Evolutionary conservation across 805 yeast genomes (phyloP).

Genomic region (Lipomyces oligophaga): DNA sequence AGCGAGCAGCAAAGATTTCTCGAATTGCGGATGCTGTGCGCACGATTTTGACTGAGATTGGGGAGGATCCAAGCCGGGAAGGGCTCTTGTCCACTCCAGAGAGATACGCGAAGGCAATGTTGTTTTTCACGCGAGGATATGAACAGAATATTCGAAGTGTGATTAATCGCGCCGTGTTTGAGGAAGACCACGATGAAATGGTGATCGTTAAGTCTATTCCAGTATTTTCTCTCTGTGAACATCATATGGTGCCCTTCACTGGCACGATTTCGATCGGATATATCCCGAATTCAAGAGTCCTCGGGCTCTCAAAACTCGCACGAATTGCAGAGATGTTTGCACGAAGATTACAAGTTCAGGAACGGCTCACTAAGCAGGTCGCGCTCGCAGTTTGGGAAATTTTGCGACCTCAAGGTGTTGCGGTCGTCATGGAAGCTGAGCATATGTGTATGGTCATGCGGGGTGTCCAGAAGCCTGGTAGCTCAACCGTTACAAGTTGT

Average conservation of each 20-base stretch:
- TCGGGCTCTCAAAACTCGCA: slow-evolving; percentile 90
- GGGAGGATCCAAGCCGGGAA: slow-evolving; percentile 85
- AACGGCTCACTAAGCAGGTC: slow-evolving; percentile 91
- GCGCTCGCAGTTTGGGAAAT: slow-evolving; percentile 94
- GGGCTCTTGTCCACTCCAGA: slow-evolving; percentile 93
- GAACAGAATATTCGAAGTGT: slow-evolving; percentile 91
- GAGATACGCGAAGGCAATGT: slow-evolving; percentile 93
- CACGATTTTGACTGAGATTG: slow-evolving; percentile 68
- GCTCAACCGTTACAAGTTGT: slow-evolving; percentile 89
- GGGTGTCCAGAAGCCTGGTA: slow-evolving; percentile 94
- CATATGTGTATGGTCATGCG: slow-evolving; percentile 99
- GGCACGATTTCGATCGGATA: slow-evolving; percentile 98
- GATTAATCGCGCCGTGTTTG: slow-evolving; percentile 91
- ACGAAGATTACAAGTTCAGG: slow-evolving; percentile 96
- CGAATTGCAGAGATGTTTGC: slow-evolving; percentile 96
- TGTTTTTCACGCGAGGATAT: slow-evolving; percentile 92
- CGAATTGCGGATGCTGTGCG: slow-evolving; percentile 84
- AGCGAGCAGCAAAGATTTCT: slow-evolving; percentile 58
- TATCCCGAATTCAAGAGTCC: slow-evolving; percentile 88
- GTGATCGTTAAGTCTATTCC: slow-evolving; percentile 95
- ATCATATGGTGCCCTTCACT: slow-evolving; percentile 93
- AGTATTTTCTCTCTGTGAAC: slow-evolving; percentile 90
- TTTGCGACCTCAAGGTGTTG: slow-evolving; percentile 92
- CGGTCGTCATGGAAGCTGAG: slow-evolving; percentile 95
- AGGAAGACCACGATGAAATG: slow-evolving; percentile 98